Base-by-base conservation (phyloP, 1,284 basidiomycete species). In the Sparassis latifolia region DNA sequence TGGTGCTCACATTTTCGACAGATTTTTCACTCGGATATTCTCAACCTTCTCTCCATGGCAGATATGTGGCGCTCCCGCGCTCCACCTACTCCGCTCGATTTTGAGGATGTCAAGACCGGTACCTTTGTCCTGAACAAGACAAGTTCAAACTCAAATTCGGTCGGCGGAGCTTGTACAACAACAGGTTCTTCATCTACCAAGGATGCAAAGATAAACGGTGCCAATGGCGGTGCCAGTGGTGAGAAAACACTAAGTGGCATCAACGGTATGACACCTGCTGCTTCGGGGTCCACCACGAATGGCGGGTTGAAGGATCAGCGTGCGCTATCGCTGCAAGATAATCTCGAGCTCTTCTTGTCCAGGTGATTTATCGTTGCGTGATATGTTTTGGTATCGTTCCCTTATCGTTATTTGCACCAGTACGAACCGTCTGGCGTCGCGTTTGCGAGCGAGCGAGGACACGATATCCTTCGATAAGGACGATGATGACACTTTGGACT, bases 401-500 rank as follows among this genome's bases (percentile, higher is more conserved):
- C 20, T 20, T 37, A 37, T 7, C 35, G 7, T 12, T 12, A 37
- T 20, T 9, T 30, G 20, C 4, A 29, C 20, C 29, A 96, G 92
- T 61, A 84, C 90, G 30, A 79, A 86, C 41, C 81, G 86, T 1
- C 75, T 99, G 1, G 85, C 92, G 1, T 71, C 72, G 3, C 89
- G 95, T 4, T 69, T 92, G 2, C 78, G 79, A 42, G 74, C 75
- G 33, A 85, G 89, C 33, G 86, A 92, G 56, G 78, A 86, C 12
- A 84, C 80, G 0, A 88, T 99, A 45, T 75, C 84, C 0, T 99
- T 98, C 62, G 97, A 99, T 75, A 99, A 99, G 69, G 97, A 99
- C 66, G 97, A 99, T 62, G 89, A 94, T 39, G 95, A 98, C 60
- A 89, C 93, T 0, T 80, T 99, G 7, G 92, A 98, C 69, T 98